Evolutionary conservation across 2,329 filamentous ascomycete species (phyloP).

Genomic region (Dendrostoma leiphaemia): DNA sequence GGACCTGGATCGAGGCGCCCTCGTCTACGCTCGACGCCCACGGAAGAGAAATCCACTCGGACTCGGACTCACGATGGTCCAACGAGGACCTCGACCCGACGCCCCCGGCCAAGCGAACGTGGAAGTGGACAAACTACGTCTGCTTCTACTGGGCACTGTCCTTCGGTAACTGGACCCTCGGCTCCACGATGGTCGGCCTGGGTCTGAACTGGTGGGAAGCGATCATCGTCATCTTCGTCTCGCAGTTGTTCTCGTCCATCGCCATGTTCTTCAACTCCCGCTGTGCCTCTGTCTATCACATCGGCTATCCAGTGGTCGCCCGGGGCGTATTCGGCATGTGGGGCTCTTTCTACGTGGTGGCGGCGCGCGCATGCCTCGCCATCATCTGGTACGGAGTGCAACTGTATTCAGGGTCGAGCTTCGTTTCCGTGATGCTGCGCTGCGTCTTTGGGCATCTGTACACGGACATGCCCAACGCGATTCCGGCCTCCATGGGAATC

Average conservation of each 20-base stretch:
- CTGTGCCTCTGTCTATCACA: constrained; percentile 39
- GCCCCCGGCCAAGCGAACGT: constrained; percentile 35
- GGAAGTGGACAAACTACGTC: constrained; percentile 38
- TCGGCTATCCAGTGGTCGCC: constrained; percentile 37
- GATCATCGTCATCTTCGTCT: constrained; percentile 42
- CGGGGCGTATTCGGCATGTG: constrained; percentile 40
- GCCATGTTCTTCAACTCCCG: constrained; percentile 44
- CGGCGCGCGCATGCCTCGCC: constrained; percentile 36
- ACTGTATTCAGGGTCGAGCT: constrained; percentile 20
- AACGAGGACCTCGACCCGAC: constrained; percentile 33
- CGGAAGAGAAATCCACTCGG: neutral
- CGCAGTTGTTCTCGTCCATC: constrained; percentile 38
- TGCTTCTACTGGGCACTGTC: constrained; percentile 37
- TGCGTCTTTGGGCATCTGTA: constrained; percentile 31
- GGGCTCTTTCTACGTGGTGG: constrained; percentile 41
- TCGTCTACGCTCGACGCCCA: constrained; percentile 3
- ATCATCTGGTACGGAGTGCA: constrained; percentile 37
- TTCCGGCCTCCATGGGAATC: constrained; percentile 35
- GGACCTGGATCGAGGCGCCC: constrained; percentile 12
- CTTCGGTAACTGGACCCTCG: constrained; percentile 41
- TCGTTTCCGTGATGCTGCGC: constrained; percentile 23
- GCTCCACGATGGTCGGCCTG: constrained; percentile 34
- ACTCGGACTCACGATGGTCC: constrained; percentile 3
- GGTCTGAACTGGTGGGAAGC: constrained; percentile 44
- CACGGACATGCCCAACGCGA: constrained; percentile 35